Evolutionary conservation across 176 grass and related monocot species (phyloP), one percentile per base, ranked within the genome.

Genomic region (barley (Hordeum vulgare)): DNA sequence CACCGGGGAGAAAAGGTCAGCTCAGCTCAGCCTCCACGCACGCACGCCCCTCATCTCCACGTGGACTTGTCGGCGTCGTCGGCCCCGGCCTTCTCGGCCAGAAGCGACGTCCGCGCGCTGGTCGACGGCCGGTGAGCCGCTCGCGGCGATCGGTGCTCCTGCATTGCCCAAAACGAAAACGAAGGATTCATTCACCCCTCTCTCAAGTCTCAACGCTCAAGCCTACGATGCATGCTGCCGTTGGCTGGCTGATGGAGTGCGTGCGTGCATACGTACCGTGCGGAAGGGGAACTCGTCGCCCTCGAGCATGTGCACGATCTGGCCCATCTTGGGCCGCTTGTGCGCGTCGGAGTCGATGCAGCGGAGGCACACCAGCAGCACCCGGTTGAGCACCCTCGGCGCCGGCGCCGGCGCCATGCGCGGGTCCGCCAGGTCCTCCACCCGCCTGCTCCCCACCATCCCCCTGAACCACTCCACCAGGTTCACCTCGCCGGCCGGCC

Each of bases 401-500:
- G 88, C 54, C 59, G 97, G 97, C 70, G 84, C 41, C 60, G 66
- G 81, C 17, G 75, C 69, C 15, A 99, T 63, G 49, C 74, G 85
- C 76, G 91, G 91, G 81, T 99, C 97, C 4, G 92, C 71, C 1
- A 96, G 85, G 71, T 88, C 89, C 85, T 99, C 91, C 6, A 92
- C 85, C 26, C 89, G 91, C 31, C 94, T 77, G 71, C 87, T 82
- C 57, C 91, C 91, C 40, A 99, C 89, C 90, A 94, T 91, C 27
- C 89, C 87, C 83, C 79, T 94, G 85, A 99, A 99, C 97, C 97
- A 99, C 71, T 96, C 97, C n/a, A 96, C 97, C 87, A 99, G 84
- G 85, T 99, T 99, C 56, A 92, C 97, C 90, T 99, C 97, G 83
- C 97, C 93, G 29, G 86, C 70, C 8, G 81, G 79, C 11, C 91